Conservation (phyloP, 2,329 filamentous ascomycete genomes). For the Tricladium varicosporioides region DNA sequence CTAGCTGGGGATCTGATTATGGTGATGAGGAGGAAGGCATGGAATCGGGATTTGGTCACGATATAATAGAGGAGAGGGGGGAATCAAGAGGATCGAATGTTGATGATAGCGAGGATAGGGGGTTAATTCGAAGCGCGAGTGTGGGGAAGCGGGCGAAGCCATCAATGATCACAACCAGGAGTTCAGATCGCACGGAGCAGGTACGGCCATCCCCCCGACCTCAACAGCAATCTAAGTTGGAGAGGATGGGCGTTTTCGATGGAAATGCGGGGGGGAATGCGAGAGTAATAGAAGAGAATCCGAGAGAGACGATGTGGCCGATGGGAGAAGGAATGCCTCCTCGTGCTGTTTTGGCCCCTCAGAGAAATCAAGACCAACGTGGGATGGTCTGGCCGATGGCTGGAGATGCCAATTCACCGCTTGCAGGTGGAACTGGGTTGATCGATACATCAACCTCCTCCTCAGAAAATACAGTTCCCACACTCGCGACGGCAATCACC, state of each 20-base stretch:
- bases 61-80: constrained; percentile 27
- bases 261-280: background rate
- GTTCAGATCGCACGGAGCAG: constrained; percentile 23
- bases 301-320: constrained; percentile 16
- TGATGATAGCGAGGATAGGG: constrained; percentile 45
- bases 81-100: constrained; percentile 30
- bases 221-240: constrained; percentile 41
- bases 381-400: constrained; percentile 26
- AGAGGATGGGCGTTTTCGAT: constrained; percentile 27
- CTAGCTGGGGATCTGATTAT: constrained; percentile 56
- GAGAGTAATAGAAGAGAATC: constrained; percentile 9
- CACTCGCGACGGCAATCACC: constrained; percentile 18
- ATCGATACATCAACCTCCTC: constrained; percentile 28
- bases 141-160: constrained; percentile 60
- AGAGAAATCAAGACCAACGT: background rate
- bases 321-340: constrained; percentile 2
- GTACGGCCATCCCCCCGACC: constrained; percentile 25
- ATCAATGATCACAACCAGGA: constrained; percentile 49
- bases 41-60: constrained; percentile 17
- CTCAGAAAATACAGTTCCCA: constrained; percentile 25
- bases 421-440: constrained; percentile 29
- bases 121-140: constrained; percentile 59
- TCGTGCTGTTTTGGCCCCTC: background rate
- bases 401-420: constrained; percentile 24
- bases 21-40: constrained; percentile 26